Evolutionary conservation across 169 alveolate species (phyloP), one percentile per base, ranked within the genome.

Genomic region (Ichthyophthirius multifiliis): DNA sequence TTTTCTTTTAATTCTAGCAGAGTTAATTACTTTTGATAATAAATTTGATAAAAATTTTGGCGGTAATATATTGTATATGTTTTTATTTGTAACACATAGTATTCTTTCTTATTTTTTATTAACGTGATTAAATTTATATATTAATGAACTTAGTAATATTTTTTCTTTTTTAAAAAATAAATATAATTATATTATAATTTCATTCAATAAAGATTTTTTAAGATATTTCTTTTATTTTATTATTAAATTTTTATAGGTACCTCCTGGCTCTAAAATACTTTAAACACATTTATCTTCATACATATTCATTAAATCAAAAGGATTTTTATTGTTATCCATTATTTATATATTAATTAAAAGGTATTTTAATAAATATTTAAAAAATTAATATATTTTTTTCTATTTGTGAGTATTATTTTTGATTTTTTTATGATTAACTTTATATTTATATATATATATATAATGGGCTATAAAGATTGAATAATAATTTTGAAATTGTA

Each of bases 1-100:
- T 41, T 63, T 81, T 27, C 86, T 37, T 43, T 81, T 81, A n/a
- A 79, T 67, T 46, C 75, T 79, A n/a, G 41, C 64, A 34, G 73
- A 48, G n/a, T n/a, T n/a, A 32, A 81, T 45, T 32, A 71, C 73
- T 64, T 78, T 78, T 0, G 73, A 78, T 43, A 81, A 35, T 23
- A 81, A 41, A 46, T 81, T 23, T 45, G 46, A 62, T 62, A 35
- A 65, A 67, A 16, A 79, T 12, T 79, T 79, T 1, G 48, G 71
- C 0, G 79, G 65, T 41, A 45, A 34, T 35, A 81, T 71, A 73
- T 81, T 81, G 16, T 67, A 67, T 18, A 81, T 65, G 30, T 27
- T 39, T 34, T 73, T 71, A 81, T 81, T 74, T 0, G 86, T 81
- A 5, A 81, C 27, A 35, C 76, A 35, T 27, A 81, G 30, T 13